Base-by-base conservation (phyloP, 768 basidiomycete genomes). In the Lepiota venenata region DNA sequence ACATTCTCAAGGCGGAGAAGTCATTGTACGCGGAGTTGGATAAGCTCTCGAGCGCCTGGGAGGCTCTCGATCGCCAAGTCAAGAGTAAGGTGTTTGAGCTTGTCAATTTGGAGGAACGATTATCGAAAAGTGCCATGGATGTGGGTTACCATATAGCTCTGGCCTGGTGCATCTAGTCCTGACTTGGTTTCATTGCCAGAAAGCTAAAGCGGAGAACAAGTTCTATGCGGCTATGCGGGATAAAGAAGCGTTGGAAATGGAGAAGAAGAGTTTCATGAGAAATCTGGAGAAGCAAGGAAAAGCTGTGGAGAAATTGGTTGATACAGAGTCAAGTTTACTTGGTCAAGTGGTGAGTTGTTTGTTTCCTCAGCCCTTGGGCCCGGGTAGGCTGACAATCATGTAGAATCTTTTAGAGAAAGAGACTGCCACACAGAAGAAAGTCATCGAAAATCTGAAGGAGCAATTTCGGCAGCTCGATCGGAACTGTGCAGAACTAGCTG, bases 201-300 rank as follows among this genome's bases (percentile, higher is more conserved):
- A 91, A 87, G 91, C 93, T 8, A 98, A 96, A 71, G 85, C 90
- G 14, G 95, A 98, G 56, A 96, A 94, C 74, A 98, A 95, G 68
- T 98, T 84, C 65, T 98, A 85, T 64, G 81, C 90, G 15, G 86
- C 87, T 2, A 91, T 96, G 86, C 85, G 93, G 27, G 85, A 88
- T 54, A 93, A 89, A 69, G 93, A 97, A 56, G 85, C 90, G 15
- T 70, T 86, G 2, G 91, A 93, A 29, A 74, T 74, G 1, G 91
- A 93, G 65, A 79, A 85, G 43, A 91, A 91, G 68, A 81, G 74
- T 29, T 69, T 85, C 32, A 64, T 72, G 15, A 78, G 85, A 46
- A 71, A 71, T 45, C 32, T 72, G 12, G 79, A 80, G 57, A 78
- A 76, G 61, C 77, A 79, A 56, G 67, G 64, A 18, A 75, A 75